Conservation (phyloP, 1,284 basidiomycete genomes). For the Malassezia globosa region DNA sequence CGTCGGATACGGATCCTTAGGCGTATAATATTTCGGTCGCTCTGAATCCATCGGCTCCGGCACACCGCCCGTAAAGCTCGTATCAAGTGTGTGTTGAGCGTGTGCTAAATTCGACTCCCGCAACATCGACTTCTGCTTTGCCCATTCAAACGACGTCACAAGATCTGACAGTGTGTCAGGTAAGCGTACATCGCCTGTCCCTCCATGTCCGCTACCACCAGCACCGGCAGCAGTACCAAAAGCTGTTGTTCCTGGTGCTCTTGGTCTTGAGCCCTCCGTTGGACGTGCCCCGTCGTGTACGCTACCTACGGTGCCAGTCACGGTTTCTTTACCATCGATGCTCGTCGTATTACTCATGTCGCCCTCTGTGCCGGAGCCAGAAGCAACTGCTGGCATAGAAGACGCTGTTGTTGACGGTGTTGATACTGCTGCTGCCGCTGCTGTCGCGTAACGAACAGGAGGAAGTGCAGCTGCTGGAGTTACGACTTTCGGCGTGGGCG, state of each 20-base stretch:
- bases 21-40: conserved; percentile 72
- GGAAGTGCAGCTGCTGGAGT: conserved; percentile 13
- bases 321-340: no score
- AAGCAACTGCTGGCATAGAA: conserved; percentile 48
- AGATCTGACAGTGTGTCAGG: conserved; percentile 79
- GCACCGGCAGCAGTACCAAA: conserved; percentile 19
- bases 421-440: conserved; percentile 16
- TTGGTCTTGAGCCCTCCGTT: no score
- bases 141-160: conserved; percentile 85
- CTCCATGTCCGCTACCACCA: conserved; percentile 23
- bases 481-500: conserved; percentile 34
- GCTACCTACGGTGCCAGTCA: no score
- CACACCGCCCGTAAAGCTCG: conserved; percentile 65
- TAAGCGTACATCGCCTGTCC: conserved; percentile 40
- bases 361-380: no score
- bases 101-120: conserved; percentile 67
- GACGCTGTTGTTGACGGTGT: conserved; percentile 12
- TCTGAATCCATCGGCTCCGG: conserved; percentile 76
- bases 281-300: no score
- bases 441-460: conserved; percentile 14
- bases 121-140: conserved; percentile 78
- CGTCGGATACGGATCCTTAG: conserved; percentile 79
- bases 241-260: no score
- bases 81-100: conserved; percentile 74
- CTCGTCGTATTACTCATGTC: no score